A percentile compares a stretch with the other conserved stretches of the same genome.
phyloP scores from a whole-genome alignment of 2,329 filamentous ascomycete species.

The Clarireedia sp. region DNA sequence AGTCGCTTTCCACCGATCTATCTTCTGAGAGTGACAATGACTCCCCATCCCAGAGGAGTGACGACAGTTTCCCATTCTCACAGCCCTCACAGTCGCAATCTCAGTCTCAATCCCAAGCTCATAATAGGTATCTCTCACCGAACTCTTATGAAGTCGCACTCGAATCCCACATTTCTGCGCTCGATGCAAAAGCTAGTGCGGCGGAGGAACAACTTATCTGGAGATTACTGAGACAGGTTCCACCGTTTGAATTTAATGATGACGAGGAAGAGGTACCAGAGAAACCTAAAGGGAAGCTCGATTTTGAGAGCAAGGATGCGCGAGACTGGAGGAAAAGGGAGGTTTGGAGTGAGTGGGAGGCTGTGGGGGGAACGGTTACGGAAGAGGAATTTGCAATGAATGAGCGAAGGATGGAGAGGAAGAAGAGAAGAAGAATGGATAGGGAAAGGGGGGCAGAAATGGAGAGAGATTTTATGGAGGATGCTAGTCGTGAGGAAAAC shows the following conservation, averaged over 20 bases:
- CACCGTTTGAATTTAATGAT: constrained; percentile 21
- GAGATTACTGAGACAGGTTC: constrained; percentile 22
- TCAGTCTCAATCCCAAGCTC: background rate
- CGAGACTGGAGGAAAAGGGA: constrained; percentile 24
- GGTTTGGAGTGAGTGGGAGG: constrained; percentile 28
- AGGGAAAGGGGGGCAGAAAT: background rate
- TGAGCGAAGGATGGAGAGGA: constrained; percentile 12
- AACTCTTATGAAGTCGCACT: constrained; percentile 2
- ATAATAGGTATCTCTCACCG: background rate
- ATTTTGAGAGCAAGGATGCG: background rate
- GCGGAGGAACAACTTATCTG: constrained; percentile 25
- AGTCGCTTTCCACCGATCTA: background rate
- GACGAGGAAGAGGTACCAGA: constrained; percentile 9
- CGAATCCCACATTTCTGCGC: constrained; percentile 5
- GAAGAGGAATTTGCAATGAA: constrained; percentile 21
- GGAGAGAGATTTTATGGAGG: background rate
- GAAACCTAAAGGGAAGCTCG: background rate
- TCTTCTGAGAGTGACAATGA: background rate
- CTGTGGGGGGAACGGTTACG: constrained; percentile 15
- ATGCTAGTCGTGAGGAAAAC: background rate
- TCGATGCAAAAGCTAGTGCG: constrained; percentile 21
- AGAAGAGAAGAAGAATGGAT: constrained; percentile 5
- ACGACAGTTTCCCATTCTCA: background rate
- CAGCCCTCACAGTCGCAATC: constrained; percentile 1
- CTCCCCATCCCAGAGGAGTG: background rate